phyloP scores from a whole-genome alignment of 1,284 basidiomycete species.

The Afroboletus lepidellus region DNA sequence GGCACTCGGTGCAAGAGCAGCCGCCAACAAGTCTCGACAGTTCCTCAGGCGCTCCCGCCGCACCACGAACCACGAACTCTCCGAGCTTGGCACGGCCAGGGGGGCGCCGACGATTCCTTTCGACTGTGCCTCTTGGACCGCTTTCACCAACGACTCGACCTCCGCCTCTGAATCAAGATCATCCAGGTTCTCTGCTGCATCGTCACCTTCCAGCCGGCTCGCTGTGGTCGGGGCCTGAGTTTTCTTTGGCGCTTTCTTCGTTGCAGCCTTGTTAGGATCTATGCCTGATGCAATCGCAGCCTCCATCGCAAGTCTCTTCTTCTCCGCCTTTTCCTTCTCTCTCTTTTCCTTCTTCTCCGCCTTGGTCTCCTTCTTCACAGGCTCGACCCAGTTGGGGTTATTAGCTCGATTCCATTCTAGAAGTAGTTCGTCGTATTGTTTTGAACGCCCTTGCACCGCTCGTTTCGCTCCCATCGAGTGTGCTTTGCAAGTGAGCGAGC shows the following conservation, averaged over 20 bases:
- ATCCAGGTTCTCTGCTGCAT: slow-evolving; percentile 71
- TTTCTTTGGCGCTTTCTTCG: slow-evolving; percentile 60
- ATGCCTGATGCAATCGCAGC: slow-evolving; percentile 61
- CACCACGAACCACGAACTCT: slow-evolving; percentile 69
- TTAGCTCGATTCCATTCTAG: slow-evolving; percentile 92
- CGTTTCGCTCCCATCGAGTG: slow-evolving; percentile 98
- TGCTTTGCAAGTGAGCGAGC: slow-evolving; percentile 96
- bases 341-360: slow-evolving; percentile 79
- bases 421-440: slow-evolving; percentile 83
- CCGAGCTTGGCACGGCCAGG: slow-evolving; percentile 48
- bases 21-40: slow-evolving; percentile 63
- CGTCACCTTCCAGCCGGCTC: slow-evolving; percentile 49
- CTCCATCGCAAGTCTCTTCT: slow-evolving; percentile 67
- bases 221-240: slow-evolving; percentile 45
- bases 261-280: slow-evolving; percentile 41
- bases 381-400: slow-evolving; percentile 94
- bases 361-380: slow-evolving; percentile 80
- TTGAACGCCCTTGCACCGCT: slow-evolving; percentile 84
- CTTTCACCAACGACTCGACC: slow-evolving; percentile 53
- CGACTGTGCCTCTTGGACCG: slow-evolving; percentile 54
- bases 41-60: slow-evolving; percentile 69
- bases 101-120: slow-evolving; percentile 49
- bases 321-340: slow-evolving; percentile 73
- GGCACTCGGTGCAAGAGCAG: slow-evolving; percentile 43
- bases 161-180: slow-evolving; percentile 80